These are phyloP conservation scores for Apiospora pterosperma DNA, from an alignment of 2,329 filamentous ascomycete genomes.

Conservation along the genomic window DNA sequence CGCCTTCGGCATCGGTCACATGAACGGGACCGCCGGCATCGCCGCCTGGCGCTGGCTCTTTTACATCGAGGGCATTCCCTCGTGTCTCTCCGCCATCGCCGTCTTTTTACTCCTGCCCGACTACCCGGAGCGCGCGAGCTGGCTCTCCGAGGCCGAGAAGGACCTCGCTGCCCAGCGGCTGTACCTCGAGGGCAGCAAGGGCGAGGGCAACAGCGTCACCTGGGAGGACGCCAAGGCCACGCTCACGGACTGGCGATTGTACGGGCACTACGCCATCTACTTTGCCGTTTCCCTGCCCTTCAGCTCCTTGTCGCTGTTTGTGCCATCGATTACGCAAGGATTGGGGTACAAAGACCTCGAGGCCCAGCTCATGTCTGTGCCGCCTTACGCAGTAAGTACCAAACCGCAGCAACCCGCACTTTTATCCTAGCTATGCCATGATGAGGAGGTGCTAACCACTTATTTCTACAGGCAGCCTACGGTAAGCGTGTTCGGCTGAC, in stretches of 20 bases:
- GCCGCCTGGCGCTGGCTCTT: constrained; percentile 72
- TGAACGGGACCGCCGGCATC: constrained; percentile 60
- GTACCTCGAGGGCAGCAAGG: constrained; percentile 43
- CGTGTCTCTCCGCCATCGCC: constrained; percentile 51
- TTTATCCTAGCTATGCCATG: not conserved
- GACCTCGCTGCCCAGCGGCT: constrained; percentile 44
- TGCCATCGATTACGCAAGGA: constrained; percentile 52
- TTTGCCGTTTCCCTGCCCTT: constrained; percentile 26
- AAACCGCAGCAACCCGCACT: no score
- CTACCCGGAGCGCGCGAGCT: constrained; percentile 61
- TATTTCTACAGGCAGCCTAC: constrained; percentile 14
- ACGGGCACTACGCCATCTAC: constrained; percentile 58
- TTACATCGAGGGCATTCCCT: constrained; percentile 35
- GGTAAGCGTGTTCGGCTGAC: not conserved
- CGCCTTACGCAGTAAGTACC: constrained; percentile 48
- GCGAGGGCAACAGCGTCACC: constrained; percentile 58
- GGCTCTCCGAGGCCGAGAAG: constrained; percentile 58
- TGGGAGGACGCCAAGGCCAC: constrained; percentile 67
- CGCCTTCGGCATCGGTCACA: constrained; percentile 69
- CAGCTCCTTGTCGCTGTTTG: constrained; percentile 37
- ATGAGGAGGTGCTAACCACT: not conserved
- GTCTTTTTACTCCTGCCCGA: constrained; percentile 64
- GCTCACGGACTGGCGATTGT: constrained; percentile 59
- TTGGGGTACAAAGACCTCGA: constrained; percentile 28
- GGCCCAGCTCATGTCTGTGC: constrained; percentile 63